Evolutionary conservation across 1,139 yeast genomes (phyloP).

Genomic region (Kodamaea derodonti): DNA sequence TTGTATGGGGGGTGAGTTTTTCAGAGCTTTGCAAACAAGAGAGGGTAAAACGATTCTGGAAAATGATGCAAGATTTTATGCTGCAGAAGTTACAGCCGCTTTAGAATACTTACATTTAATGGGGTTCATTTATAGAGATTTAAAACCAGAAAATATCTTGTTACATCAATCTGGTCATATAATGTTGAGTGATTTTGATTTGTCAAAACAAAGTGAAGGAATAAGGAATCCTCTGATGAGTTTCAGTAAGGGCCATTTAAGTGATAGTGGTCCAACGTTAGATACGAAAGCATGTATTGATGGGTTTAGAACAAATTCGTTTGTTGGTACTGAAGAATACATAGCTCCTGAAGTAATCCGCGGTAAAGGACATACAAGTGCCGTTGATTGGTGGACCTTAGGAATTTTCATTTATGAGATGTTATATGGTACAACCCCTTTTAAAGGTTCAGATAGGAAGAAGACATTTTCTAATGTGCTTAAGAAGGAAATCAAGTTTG

Average conservation of each 20-base stretch:
- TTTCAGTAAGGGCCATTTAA: conserved; percentile 25
- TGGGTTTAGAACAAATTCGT: conserved; percentile 92
- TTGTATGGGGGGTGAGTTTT: conserved; percentile 99
- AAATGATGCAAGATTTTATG: conserved; percentile 87
- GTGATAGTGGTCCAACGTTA: conserved; percentile 36
- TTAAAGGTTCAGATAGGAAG: conserved; percentile 85
- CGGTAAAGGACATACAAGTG: conserved; percentile 96
- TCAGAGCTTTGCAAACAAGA: conserved; percentile 91
- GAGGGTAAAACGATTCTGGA: conserved; percentile 83
- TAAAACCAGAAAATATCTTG: conserved; percentile 91
- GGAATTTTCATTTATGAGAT: conserved; percentile 90
- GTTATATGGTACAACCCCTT: conserved; percentile 94
- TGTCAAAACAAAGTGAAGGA: conserved; percentile 83
- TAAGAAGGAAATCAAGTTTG: conserved; percentile 77
- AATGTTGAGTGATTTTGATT: conserved; percentile 94
- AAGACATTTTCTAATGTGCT: conserved; percentile 85
- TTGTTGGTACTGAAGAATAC: conserved; percentile 97
- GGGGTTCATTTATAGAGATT: conserved; percentile 94
- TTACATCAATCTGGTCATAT: conserved; percentile 96
- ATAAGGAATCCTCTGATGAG: conserved; percentile 53
- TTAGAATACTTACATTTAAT: conserved; percentile 89
- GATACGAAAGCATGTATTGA: conserved; percentile 95
- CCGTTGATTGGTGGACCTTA: conserved; percentile 99
- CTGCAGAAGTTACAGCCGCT: conserved; percentile 97
- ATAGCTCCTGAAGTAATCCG: conserved; percentile 97